Base-by-base conservation (phyloP, 495 filamentous ascomycete genomes). In the Polyplosphaeria fusca region DNA sequence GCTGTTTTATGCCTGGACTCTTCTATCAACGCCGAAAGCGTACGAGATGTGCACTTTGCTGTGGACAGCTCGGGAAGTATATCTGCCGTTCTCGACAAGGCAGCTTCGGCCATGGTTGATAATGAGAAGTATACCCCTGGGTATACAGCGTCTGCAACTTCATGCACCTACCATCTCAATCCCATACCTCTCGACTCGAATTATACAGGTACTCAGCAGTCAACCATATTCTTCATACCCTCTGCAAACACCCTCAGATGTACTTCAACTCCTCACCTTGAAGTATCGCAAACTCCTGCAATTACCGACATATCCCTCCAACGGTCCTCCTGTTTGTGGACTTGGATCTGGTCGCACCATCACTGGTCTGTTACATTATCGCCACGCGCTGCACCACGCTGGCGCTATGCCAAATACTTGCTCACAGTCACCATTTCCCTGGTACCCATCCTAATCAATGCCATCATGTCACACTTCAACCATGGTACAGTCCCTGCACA, bases 351-450 rank as follows among this genome's bases (percentile, higher is more conserved):
- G 32, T 19, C 25, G 24, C 9, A 2, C 13, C 32, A 24, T 20
- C 26, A 3, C 2, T 35, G 4, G 30, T 22, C 5, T 12, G 2
- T 51, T 24, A 37, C 27, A n/a, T 37, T 43, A 20, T 26, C 4
- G 16, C 43, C 32, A 5, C 30, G 3, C 23, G 19, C 13, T 7
- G 0, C 30, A 9, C 47, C 7, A 11, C 20, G n/a, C 18, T 51
- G 26, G 20, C 46, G 28, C 37, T 14, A 40, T 23, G 14, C 39
- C 13, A 43, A 46, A 41, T 47, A 52, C 38, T 1, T 40, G 5
- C 27, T 62, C 40, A 52, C 52, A 13, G 27, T 40, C 14, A 5
- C 47, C 23, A 47, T 61, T 26, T 47, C 43, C 13, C 46, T 61
- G n/a, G 7, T 27, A 7, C 50, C 55, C n/a, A 3, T 62, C 7